Evolutionary conservation across 352 stramenopile species (phyloP), one percentile per base, ranked within the genome.

Genomic region (Phytophthora litchii): DNA sequence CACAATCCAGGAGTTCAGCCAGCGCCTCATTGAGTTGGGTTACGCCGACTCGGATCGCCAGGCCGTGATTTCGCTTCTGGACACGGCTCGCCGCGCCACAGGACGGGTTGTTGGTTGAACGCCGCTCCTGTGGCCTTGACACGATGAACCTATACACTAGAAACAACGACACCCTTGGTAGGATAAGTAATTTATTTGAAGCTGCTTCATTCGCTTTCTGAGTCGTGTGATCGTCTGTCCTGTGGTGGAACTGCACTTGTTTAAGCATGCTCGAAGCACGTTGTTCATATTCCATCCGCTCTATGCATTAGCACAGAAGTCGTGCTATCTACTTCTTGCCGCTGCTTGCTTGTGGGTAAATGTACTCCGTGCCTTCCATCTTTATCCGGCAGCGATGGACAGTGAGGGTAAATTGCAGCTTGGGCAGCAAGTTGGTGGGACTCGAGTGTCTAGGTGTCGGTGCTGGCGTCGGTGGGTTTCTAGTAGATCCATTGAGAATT

Each of bases 331-430:
- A 72, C 44, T 73, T 43, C 37, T 71, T 74, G 52, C 44, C 53
- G 17, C 20, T 35, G 45, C 34, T 70, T 3, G 52, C 20, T 19
- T 64, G 60, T 32, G 80, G 80, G 54, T 89, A 80, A 50, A 88
- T 48, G 52, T 82, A 89, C 60, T 90, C 83, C 16, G 71, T 88
- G 19, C 80, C 74, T 43, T 92, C 78, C 74, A 87, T 87, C 51
- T 86, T 92, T 78, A 91, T 89, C 46, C 83, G 71, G 52, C 85
- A 92, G 29, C 83, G 76, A 57, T 91, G 85, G 27, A 94, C 70
- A n/a, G 78, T 91, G 54, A 94, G 71, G 35, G 66, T 80, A 64
- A 94, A 92, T 65, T 89, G 74, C 36, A 94, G 64, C 64, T 81
- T 92, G 11, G 85, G 85, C 25, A 94, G 67, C 45, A 90, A 56